Evolutionary conservation across 1,139 yeast species (phyloP).

Genomic region (Saccharomyces hybrid): DNA sequence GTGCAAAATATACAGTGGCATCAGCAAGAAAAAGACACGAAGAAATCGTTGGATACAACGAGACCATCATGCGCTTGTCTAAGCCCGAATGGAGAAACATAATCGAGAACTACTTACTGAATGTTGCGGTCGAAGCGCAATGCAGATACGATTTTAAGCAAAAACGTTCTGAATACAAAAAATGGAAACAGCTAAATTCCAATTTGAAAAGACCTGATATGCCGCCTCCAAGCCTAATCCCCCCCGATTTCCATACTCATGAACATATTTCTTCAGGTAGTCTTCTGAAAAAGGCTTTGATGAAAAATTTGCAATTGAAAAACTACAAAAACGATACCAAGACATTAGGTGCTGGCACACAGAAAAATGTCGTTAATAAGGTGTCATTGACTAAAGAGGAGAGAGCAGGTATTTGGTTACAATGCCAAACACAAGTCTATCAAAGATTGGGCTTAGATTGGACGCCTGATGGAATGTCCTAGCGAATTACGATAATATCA

Average conservation of each 20-base stretch:
- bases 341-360: constrained; percentile 3
- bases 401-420: constrained; percentile 51
- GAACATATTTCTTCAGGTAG: constrained; percentile 6
- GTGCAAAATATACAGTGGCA: constrained; percentile 52
- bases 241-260: constrained; percentile 6
- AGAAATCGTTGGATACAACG: constrained; percentile 9
- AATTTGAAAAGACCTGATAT: constrained; percentile 27
- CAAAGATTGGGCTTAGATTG: constrained; percentile 44
- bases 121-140: constrained; percentile 62
- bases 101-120: constrained; percentile 55
- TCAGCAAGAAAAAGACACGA: constrained; percentile 48
- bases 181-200: constrained; percentile 29
- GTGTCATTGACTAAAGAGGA: constrained; percentile 43
- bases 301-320: constrained; percentile 24
- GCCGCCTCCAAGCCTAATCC: constrained; percentile 31
- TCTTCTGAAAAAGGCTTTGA: constrained; percentile 23
- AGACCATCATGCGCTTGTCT: constrained; percentile 27
- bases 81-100: constrained; percentile 62
- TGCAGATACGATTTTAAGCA: constrained; percentile 53
- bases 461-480: constrained; percentile 41
- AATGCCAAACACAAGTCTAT: constrained; percentile 39
- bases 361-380: constrained; percentile 12
- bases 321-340: constrained; percentile 5
- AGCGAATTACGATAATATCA: background rate
- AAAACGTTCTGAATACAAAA: constrained; percentile 39